Evolutionary conservation across 1,139 yeast genomes (phyloP).

Genomic region (Hyphopichia wangnamkhiaoensis): DNA sequence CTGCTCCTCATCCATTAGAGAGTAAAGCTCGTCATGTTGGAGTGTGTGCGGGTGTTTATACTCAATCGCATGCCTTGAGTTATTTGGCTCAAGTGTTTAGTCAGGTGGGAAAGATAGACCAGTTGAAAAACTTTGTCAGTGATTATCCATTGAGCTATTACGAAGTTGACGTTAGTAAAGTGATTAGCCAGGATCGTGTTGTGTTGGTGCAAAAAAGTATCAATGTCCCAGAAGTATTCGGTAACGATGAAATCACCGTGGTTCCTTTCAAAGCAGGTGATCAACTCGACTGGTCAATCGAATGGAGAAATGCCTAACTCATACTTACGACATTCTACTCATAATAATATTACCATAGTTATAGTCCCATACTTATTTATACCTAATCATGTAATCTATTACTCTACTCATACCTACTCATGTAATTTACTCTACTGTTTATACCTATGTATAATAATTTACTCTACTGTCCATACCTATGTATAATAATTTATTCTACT

Average conservation of each 20-base stretch:
- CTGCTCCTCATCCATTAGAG: constrained; percentile 91
- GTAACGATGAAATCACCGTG: constrained; percentile 52
- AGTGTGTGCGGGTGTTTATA: constrained; percentile 96
- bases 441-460: too few relatives aligned
- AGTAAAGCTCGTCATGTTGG: constrained; percentile 76
- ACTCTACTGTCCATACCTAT: too few relatives aligned
- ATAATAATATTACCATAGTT: too few relatives aligned
- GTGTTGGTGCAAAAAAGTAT: constrained; percentile 51
- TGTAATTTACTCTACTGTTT: too few relatives aligned
- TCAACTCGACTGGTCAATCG: constrained; percentile 68
- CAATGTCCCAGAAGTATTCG: constrained; percentile 60
- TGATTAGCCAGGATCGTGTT: constrained; percentile 48
- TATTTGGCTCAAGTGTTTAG: constrained; percentile 90
- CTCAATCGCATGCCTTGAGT: constrained; percentile 80
- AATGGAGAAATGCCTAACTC: constrained; percentile 54
- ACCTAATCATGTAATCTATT: too few relatives aligned
- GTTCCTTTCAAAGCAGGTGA: constrained; percentile 93
- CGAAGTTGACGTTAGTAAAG: constrained; percentile 45
- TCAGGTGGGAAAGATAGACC: constrained; percentile 58
- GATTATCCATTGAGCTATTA: constrained; percentile 75
- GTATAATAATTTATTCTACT: too few relatives aligned
- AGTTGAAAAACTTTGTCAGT: constrained; percentile 71
- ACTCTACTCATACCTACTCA: too few relatives aligned
- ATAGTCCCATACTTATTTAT: too few relatives aligned
- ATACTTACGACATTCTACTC: too few relatives aligned